These are phyloP conservation scores for Aspergillus felis DNA, from an alignment of 2,329 filamentous ascomycete species.

Conservation along the genomic window DNA sequence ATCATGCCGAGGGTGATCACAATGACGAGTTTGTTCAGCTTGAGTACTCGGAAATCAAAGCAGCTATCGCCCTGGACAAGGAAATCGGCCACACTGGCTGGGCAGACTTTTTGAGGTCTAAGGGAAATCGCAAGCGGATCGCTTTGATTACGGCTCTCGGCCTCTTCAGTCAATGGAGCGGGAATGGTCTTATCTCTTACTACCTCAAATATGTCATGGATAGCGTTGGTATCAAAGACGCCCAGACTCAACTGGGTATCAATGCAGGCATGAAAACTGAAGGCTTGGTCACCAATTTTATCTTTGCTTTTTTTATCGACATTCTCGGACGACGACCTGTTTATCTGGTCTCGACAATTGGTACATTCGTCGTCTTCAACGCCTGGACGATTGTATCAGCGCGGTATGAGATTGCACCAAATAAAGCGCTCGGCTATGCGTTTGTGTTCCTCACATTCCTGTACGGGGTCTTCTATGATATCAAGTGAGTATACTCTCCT, in stretches of 20 bases:
- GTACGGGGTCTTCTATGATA: conserved; percentile 38
- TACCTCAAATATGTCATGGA: conserved; percentile 35
- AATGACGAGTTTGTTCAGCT: neutral
- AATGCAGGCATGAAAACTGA: conserved; percentile 36
- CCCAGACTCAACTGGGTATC: conserved; percentile 36
- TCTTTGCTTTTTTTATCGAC: conserved; percentile 36
- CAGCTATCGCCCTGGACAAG: conserved; percentile 29
- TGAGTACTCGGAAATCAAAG: neutral
- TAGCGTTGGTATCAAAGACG: conserved; percentile 32
- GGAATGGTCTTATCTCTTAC: conserved; percentile 43
- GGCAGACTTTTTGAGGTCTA: conserved; percentile 34
- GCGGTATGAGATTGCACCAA: conserved; percentile 27
- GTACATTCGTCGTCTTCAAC: conserved; percentile 42
- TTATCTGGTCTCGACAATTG: conserved; percentile 37
- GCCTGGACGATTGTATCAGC: conserved; percentile 37
- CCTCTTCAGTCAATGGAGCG: conserved; percentile 55
- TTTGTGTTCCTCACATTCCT: conserved; percentile 41
- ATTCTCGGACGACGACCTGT: conserved; percentile 39
- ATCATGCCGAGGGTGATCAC: conserved; percentile 7
- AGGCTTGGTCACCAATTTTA: conserved; percentile 31
- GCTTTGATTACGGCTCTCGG: conserved; percentile 31
- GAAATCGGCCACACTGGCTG: conserved; percentile 45
- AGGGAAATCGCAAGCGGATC: conserved; percentile 27
- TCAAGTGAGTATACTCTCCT: neutral
- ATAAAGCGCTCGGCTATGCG: conserved; percentile 29